These are phyloP conservation scores for Tetragonia tetragonoides DNA, from an alignment of 148 eudicot species.

Conservation along the genomic window DNA sequence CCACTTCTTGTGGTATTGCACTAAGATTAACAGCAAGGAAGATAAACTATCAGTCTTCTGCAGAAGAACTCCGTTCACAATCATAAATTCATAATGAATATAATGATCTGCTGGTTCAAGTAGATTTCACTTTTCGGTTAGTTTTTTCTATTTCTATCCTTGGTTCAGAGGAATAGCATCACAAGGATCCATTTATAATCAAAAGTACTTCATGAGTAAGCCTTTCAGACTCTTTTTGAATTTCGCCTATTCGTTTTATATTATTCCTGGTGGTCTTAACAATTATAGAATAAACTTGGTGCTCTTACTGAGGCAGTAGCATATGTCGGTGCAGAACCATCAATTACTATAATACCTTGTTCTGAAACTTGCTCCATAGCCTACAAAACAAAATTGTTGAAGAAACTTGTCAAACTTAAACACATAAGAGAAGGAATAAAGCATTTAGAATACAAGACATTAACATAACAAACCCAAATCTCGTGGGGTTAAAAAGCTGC, in stretches of 20 bases:
- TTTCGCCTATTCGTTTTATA: background rate
- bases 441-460: background rate
- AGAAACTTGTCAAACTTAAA: slow-evolving; percentile 2
- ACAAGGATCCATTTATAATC: background rate
- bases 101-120: background rate
- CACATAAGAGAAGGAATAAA: background rate
- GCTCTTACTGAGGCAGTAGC: slow-evolving; percentile 90
- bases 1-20: background rate
- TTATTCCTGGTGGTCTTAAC: background rate
- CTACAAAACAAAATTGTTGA: slow-evolving; percentile 32
- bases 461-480: background rate
- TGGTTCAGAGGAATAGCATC: background rate
- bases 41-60: no score
- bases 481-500: background rate
- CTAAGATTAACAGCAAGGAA: no score
- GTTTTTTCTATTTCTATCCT: background rate
- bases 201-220: background rate
- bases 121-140: background rate
- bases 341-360: slow-evolving; percentile 71
- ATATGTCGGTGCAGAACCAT: slow-evolving; percentile 94
- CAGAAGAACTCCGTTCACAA: background rate
- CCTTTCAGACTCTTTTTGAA: background rate
- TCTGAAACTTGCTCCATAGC: slow-evolving; percentile 74
- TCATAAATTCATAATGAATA: background rate
- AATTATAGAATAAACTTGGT: slow-evolving; percentile 6